These are phyloP conservation scores for Nitzschia sp. DNA, from an alignment of 108 stramenopile genomes.

Conservation along the genomic window DNA sequence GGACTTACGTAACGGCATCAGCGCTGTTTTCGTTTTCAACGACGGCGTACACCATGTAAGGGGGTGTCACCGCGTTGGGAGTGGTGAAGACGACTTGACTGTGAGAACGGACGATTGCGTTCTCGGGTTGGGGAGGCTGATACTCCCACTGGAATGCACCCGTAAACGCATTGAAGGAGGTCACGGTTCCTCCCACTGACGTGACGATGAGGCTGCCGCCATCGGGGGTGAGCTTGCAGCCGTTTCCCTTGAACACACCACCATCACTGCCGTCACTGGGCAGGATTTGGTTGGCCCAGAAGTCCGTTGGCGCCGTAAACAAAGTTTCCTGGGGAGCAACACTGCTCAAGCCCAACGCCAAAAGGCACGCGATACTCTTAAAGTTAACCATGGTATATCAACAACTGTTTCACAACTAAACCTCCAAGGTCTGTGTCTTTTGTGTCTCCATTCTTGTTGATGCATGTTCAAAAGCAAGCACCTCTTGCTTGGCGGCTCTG, in stretches of 20 bases:
- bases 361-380: background rate
- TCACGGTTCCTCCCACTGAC: slow-evolving; percentile 23
- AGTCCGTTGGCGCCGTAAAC: background rate
- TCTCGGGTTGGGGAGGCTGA: slow-evolving; percentile 8
- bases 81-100: slow-evolving; percentile 27
- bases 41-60: slow-evolving; percentile 35
- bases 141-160: slow-evolving; percentile 24
- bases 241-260: slow-evolving; percentile 35
- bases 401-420: background rate
- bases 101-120: slow-evolving; percentile 22
- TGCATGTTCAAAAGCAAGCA: too few relatives aligned
- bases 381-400: background rate
- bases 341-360: background rate
- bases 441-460: background rate
- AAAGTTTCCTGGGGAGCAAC: slow-evolving; percentile 7
- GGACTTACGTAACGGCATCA: slow-evolving; percentile 22
- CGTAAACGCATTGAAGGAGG: slow-evolving; percentile 20
- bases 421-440: background rate
- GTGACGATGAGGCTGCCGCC: slow-evolving; percentile 20
- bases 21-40: slow-evolving; percentile 30
- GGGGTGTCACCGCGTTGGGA: background rate
- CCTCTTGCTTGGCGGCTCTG: too few relatives aligned
- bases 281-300: slow-evolving; percentile 7
- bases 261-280: slow-evolving; percentile 6
- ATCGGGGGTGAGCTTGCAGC: slow-evolving; percentile 30